Percentiles rank a stretch among this genome's conserved stretches.
Conservation (phyloP, 176 grass and related monocot genomes). For the Aegilops sharonensis region DNA sequence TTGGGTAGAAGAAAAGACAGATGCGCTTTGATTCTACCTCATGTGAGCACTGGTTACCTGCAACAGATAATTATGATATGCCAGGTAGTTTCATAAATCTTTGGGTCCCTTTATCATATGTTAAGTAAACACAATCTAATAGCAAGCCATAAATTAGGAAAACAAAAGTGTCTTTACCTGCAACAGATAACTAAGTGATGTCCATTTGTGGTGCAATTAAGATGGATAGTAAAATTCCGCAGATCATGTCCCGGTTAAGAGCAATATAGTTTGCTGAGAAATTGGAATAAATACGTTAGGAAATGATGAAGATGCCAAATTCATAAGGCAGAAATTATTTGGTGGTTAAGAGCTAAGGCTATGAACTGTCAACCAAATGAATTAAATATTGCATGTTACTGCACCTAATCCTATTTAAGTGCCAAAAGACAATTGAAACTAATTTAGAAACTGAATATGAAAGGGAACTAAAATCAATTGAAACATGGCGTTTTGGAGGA, state of each 20-base stretch:
- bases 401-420: background rate
- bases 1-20: too few species aligned
- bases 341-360: background rate
- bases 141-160: too few species aligned
- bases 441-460: background rate
- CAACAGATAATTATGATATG: too few species aligned
- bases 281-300: background rate
- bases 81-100: too few species aligned
- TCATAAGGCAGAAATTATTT: background rate
- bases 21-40: too few species aligned
- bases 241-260: constrained; percentile 82
- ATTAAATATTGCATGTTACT: background rate
- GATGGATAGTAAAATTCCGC: constrained; percentile 79
- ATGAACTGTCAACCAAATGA: background rate
- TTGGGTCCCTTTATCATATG: too few species aligned
- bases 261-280: constrained; percentile 87
- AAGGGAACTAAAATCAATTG: background rate
- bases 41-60: too few species aligned
- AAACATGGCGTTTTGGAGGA: background rate
- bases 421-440: constrained; percentile 1
- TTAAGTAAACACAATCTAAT: too few species aligned
- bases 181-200: too few species aligned
- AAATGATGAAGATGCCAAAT: background rate
- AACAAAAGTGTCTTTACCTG: too few species aligned
- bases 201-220: constrained; percentile 73